A percentile compares a stretch with the other conserved stretches of the same genome.
phyloP scores from a whole-genome alignment of 2,329 filamentous ascomycete genomes.

The Raffaelea deltoideospora region DNA sequence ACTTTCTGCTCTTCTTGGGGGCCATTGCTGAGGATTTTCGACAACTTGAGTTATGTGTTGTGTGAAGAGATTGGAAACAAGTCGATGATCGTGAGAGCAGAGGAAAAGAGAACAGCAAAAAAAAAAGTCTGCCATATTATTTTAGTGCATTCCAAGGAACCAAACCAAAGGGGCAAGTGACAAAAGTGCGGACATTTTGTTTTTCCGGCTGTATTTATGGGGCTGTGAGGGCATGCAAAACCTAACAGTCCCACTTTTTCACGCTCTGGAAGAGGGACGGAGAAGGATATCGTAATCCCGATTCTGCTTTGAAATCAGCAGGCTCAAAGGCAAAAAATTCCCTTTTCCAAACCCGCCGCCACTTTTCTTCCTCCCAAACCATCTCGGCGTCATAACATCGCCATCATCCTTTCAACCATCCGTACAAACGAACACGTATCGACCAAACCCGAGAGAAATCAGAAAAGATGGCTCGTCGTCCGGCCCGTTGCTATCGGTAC shows the following conservation, averaged over 20 bases:
- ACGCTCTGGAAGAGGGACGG: background rate
- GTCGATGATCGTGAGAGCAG: too few relatives aligned
- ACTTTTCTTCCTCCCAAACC: constrained; percentile 13
- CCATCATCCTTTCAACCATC: constrained; percentile 10
- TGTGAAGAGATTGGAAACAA: background rate
- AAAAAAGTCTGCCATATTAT: too few relatives aligned
- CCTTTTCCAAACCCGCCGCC: background rate
- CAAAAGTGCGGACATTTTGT: constrained; percentile 1
- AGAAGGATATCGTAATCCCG: constrained; percentile 7
- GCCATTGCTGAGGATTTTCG: constrained; percentile 38
- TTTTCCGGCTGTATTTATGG: constrained; percentile 5
- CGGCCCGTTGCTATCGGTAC: constrained; percentile 99
- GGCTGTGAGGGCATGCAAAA: constrained; percentile 14
- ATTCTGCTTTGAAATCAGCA: constrained; percentile 40
- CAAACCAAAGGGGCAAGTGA: too few relatives aligned
- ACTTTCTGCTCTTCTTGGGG: constrained; percentile 51
- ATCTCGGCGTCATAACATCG: constrained; percentile 26
- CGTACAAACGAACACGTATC: too few relatives aligned
- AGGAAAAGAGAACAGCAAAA: background rate
- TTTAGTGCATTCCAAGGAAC: too few relatives aligned
- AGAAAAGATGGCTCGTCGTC: constrained; percentile 97
- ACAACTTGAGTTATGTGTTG: background rate
- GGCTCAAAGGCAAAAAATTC: constrained; percentile 10
- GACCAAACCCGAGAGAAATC: constrained; percentile 22
- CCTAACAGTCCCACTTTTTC: constrained; percentile 22